Percentiles rank a stretch among this genome's conserved stretches.
These are phyloP conservation scores for Trametes polyzona DNA, from an alignment of 1,284 basidiomycete genomes.

Conservation along the genomic window DNA sequence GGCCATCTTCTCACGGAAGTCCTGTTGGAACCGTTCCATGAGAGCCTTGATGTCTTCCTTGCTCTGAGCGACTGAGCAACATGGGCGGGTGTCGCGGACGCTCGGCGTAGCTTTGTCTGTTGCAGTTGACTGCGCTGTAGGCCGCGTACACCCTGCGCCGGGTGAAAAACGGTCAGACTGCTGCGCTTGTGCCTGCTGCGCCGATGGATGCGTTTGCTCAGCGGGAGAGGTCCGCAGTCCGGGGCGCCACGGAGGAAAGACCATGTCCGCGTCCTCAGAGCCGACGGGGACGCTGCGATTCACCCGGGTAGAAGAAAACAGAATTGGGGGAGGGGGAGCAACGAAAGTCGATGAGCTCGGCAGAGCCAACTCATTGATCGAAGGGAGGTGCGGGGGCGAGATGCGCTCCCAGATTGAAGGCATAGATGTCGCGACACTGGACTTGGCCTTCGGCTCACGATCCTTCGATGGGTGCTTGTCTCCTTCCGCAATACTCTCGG, in stretches of 20 bases:
- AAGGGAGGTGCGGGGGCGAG: not conserved
- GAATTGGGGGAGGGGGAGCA: constrained; percentile 26
- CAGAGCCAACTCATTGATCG: not conserved
- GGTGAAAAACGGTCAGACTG: not conserved
- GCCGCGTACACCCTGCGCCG: not conserved
- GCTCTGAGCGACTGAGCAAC: constrained; percentile 55
- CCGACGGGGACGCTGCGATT: not conserved
- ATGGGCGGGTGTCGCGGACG: constrained; percentile 28
- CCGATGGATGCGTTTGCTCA: constrained; percentile 2
- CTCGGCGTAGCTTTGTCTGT: not conserved
- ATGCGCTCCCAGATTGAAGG: not conserved
- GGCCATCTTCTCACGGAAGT: constrained; percentile 56
- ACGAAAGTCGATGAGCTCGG: constrained; percentile 6
- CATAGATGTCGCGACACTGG: not conserved
- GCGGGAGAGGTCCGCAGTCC: constrained; percentile 15
- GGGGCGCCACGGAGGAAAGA: not conserved
- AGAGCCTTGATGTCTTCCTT: constrained; percentile 50
- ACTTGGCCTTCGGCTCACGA: too few relatives aligned
- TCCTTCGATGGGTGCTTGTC: too few relatives aligned
- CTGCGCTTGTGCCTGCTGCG: constrained; percentile 10
- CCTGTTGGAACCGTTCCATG: constrained; percentile 60
- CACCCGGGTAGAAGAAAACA: constrained; percentile 19
- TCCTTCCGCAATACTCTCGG: too few relatives aligned
- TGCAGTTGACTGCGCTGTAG: not conserved
- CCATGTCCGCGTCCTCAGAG: constrained; percentile 16